Evolutionary conservation across 75 land plant genomes (phyloP).

Genomic region (Cunninghamia lanceolata): DNA sequence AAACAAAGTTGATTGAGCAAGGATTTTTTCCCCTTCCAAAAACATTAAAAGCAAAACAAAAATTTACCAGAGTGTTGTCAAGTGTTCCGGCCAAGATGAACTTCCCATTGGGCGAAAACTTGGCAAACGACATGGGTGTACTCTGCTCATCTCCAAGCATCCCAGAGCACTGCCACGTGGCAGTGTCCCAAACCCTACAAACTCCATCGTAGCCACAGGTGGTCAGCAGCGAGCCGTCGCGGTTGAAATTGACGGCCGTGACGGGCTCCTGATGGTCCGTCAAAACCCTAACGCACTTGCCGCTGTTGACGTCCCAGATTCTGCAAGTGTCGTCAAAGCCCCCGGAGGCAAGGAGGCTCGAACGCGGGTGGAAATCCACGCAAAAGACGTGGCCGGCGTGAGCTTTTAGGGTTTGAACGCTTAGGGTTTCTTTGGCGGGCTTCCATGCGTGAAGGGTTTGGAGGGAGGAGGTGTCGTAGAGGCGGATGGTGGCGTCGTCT

Average conservation of each 20-base stretch:
- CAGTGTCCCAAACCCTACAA: conserved; percentile 2
- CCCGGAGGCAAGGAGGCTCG: neutral
- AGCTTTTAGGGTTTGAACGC: neutral
- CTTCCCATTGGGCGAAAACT: conserved; percentile 25
- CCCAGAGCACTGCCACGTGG: conserved; percentile 3
- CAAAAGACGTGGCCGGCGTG: neutral
- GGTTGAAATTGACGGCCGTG: conserved; percentile 9
- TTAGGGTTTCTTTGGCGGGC: neutral
- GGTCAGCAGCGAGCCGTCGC: neutral
- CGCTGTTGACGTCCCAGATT: neutral
- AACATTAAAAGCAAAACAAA: too few relatives aligned
- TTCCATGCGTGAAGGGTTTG: neutral
- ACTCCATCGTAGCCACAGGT: conserved; percentile 1
- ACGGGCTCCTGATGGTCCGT: conserved; percentile 21
- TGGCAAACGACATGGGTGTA: conserved; percentile 5
- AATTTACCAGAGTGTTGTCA: conserved; percentile 15
- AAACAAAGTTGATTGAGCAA: too few relatives aligned
- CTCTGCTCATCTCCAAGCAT: neutral
- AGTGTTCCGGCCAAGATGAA: conserved; percentile 24
- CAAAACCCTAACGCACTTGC: conserved; percentile 10
- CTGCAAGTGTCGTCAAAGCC: neutral
- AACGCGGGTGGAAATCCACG: neutral
- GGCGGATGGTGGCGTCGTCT: neutral
- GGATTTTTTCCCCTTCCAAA: too few relatives aligned
- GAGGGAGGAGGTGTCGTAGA: neutral